Percentiles rank a stretch among this genome's conserved stretches.
Evolutionary conservation across 2,329 filamentous ascomycete species (phyloP).

Genomic region (Fusarium euwallaceae): DNA sequence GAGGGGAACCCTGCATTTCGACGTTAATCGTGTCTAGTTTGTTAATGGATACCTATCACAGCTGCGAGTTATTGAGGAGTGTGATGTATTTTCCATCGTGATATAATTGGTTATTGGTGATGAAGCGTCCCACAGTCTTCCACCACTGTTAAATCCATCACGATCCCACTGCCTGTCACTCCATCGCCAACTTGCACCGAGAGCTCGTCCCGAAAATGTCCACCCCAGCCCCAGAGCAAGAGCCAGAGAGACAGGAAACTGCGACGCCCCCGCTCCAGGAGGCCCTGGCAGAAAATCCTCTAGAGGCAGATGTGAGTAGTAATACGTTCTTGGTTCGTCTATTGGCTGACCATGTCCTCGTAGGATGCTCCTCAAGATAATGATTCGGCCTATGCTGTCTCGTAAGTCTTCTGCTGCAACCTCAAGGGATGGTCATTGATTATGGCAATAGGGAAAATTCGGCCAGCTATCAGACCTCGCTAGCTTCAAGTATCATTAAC

Average conservation of each 20-base stretch:
- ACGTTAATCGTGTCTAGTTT: not conserved
- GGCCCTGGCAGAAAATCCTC: not conserved
- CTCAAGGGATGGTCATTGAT: not conserved
- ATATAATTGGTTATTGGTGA: not conserved
- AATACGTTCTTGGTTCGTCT: not conserved
- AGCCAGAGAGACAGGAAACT: not conserved
- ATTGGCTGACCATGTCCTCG: not conserved
- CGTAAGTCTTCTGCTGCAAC: not conserved
- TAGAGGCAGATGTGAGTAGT: not conserved
- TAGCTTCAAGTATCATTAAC: constrained; percentile 5
- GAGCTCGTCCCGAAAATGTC: not conserved
- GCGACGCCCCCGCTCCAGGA: not conserved
- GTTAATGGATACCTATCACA: not conserved
- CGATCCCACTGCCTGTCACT: not conserved
- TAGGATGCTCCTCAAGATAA: not conserved
- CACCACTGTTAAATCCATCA: not conserved
- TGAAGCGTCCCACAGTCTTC: not conserved
- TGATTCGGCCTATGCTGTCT: not conserved
- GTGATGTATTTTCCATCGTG: not conserved
- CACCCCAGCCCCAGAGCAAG: not conserved
- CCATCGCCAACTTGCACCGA: not conserved
- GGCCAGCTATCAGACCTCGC: not conserved
- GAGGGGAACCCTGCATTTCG: not conserved
- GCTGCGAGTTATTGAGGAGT: not conserved
- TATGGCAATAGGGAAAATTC: not conserved